phyloP scores from a whole-genome alignment of 176 grass and related monocot species.

The Guadua angustifolia region DNA sequence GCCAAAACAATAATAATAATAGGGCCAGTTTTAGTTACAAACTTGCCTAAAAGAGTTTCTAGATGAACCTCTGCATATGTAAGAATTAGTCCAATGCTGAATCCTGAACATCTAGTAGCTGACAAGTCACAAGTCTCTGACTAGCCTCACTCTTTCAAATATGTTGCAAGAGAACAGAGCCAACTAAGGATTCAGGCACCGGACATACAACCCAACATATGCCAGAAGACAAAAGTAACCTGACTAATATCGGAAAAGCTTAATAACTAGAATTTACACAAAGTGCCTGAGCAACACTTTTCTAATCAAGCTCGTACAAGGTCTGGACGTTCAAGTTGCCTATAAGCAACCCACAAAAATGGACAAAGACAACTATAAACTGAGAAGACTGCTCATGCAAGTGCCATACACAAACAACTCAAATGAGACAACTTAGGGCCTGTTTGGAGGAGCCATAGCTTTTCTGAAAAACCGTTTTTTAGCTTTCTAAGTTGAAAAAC shows the following conservation, averaged over 20 bases:
- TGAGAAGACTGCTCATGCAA: background rate
- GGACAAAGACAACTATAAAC: background rate
- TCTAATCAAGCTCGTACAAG: slow-evolving; percentile 17
- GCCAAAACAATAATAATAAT: slow-evolving; percentile 16
- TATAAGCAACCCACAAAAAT: background rate
- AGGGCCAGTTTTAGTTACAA: background rate
- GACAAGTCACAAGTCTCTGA: slow-evolving; percentile 7
- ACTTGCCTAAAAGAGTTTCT: slow-evolving; percentile 8
- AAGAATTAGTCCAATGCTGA: background rate
- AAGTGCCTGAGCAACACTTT: background rate
- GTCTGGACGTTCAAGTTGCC: slow-evolving; percentile 9
- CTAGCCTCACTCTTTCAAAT: background rate
- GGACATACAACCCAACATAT: slow-evolving; percentile 7
- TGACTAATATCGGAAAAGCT: background rate
- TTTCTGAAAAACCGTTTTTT: too few species aligned
- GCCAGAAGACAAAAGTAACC: background rate
- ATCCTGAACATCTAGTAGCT: background rate
- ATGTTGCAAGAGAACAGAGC: background rate
- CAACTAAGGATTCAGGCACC: slow-evolving; percentile 18
- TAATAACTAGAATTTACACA: slow-evolving; percentile 5
- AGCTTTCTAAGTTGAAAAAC: too few species aligned
- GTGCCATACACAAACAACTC: background rate
- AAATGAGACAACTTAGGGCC: slow-evolving; percentile 12
- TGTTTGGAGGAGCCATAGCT: too few species aligned
- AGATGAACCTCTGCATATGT: background rate